Evolutionary conservation across 371 early-diverging fungal species (phyloP).

Genomic region (Entomophthora muscae): DNA sequence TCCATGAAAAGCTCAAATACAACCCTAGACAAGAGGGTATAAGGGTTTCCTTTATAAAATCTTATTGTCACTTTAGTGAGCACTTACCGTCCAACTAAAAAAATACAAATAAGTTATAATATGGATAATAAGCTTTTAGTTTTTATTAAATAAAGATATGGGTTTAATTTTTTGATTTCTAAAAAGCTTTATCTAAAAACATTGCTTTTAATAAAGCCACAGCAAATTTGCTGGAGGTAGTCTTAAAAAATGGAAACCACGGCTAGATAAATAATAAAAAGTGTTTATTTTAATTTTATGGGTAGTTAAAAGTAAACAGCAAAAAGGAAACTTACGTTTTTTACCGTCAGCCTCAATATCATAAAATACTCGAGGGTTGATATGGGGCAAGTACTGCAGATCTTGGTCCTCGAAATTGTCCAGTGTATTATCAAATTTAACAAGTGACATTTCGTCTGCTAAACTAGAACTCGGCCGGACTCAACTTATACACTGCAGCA

Average conservation of each 20-base stretch:
- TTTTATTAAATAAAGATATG: neutral
- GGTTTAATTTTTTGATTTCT: neutral
- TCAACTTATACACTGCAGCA: too few species aligned
- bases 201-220: too few species aligned
- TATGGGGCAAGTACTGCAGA: neutral
- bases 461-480: too few species aligned
- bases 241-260: neutral
- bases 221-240: too few species aligned
- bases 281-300: neutral
- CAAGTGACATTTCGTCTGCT: neutral
- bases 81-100: neutral
- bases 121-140: neutral
- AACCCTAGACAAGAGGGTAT: neutral
- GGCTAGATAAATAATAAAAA: neutral
- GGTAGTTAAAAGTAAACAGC: neutral
- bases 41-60: neutral
- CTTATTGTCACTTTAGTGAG: neutral
- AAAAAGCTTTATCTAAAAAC: too few species aligned
- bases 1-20: slow-evolving; percentile 1
- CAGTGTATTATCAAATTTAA: neutral
- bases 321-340: neutral
- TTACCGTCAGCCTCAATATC: neutral
- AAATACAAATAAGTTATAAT: neutral
- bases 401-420: neutral
- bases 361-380: neutral